Conservation (phyloP, 441 rosid species). For the Populus hybrid region DNA sequence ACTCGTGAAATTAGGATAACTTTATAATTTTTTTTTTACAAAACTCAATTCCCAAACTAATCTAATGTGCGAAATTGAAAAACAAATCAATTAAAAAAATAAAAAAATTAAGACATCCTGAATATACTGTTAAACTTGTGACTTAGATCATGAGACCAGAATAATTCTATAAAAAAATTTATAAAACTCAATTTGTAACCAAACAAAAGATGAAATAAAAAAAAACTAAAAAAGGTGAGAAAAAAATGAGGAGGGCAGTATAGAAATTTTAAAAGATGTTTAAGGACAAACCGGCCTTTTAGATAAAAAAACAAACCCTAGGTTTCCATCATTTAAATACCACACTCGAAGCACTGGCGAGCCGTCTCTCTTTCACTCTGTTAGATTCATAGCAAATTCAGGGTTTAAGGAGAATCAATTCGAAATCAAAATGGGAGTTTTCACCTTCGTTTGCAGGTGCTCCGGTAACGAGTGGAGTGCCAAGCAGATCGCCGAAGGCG, state of each 20-base stretch:
- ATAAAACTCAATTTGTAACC: no score
- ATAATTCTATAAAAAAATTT: no score
- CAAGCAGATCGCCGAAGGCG: conserved; percentile 76
- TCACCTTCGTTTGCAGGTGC: conserved; percentile 72
- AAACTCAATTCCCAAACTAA: no score
- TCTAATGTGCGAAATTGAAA: no score
- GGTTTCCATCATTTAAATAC: background rate
- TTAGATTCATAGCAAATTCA: background rate
- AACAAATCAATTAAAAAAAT: accelerated
- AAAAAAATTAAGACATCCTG: accelerated
- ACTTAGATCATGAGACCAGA: accelerated
- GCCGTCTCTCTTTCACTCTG: background rate
- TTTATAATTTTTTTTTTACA: no score
- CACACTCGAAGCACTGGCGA: background rate
- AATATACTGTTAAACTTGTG: accelerated
- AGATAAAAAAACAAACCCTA: background rate
- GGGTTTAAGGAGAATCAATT: background rate
- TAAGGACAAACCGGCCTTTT: background rate
- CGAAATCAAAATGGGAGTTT: conserved; percentile 46
- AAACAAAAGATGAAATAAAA: no score
- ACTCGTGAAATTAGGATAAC: no score
- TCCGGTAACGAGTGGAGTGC: conserved; percentile 69
- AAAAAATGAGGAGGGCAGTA: background rate
- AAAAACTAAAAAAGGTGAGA: no score
- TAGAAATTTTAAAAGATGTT: background rate